Base-by-base conservation (phyloP, 2,329 filamentous ascomycete species). In the Aspergillus luchuensis region DNA sequence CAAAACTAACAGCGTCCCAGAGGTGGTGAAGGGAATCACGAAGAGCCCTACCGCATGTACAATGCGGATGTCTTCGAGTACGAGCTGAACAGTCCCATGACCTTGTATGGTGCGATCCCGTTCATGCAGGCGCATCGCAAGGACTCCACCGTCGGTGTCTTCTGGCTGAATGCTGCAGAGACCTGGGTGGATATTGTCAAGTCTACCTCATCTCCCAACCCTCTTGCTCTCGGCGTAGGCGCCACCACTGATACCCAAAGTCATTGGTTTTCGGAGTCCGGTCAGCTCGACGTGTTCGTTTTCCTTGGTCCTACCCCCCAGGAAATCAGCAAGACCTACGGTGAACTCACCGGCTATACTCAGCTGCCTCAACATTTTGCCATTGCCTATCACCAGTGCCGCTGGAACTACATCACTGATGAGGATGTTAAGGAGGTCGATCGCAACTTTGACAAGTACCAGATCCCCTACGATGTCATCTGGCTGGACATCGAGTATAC, bases 401-500 rank as follows among this genome's bases (percentile, higher is more conserved):
- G 95, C 69, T 99, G 95, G 95, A 99, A 99, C 79, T 99, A 99
- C 74, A 89, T 97, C 59, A 96, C 92, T 1, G 94, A 97, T 70
- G 92, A 97, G 66, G 95, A 99, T 77, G 93, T 99, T 60, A 96
- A 91, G 76, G 93, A 98, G 71, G 94, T 99, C 45, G 93, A 98
- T 74, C 88, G 91, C 66, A 96, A 96, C 75, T 97, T 99, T 81
- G 93, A 98, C 80, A 96, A 95, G 80, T 87, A 89, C 78, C 89
- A 91, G 73, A 97, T 99, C 57, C 95, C 95, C 0, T 99, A 98
- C 79, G 95, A 99, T 77, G 91, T 98, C 65, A 99, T 99, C 71
- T 99, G 95, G 95, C 87, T 99, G 17, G 95, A 99, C 71, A 91
- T 99, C 67, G 95, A 99, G 79, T 99, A 98, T 77, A 96, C 93